Conservation (phyloP, 1,139 yeast species). For the Wickerhamomyces sp. region DNA sequence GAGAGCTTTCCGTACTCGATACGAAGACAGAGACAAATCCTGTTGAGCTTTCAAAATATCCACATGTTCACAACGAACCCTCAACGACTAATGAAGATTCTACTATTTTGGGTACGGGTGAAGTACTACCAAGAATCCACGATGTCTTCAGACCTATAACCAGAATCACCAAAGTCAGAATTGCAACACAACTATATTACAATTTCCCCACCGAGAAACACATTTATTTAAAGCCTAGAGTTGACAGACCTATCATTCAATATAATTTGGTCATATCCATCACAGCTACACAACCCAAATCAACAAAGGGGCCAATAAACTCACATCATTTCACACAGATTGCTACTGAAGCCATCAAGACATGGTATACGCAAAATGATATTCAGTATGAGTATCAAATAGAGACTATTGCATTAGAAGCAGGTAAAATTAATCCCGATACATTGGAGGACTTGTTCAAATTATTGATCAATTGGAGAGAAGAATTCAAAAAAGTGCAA, state of each 20-base stretch:
- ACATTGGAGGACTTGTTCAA: conserved; percentile 16
- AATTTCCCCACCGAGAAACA: conserved; percentile 18
- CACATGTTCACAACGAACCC: conserved; percentile 7
- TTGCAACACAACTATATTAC: conserved; percentile 19
- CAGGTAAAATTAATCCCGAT: conserved; percentile 8
- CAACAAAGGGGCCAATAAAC: not conserved
- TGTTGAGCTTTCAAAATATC: conserved; percentile 32
- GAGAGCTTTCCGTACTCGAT: conserved; percentile 37
- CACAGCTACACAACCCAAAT: conserved; percentile 6
- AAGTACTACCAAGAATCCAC: conserved; percentile 27
- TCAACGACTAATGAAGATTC: conserved; percentile 25
- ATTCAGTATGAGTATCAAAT: conserved; percentile 5
- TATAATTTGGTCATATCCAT: conserved; percentile 27
- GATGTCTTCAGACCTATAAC: conserved; percentile 29
- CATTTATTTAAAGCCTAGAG: conserved; percentile 15
- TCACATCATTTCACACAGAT: conserved; percentile 11
- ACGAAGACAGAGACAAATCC: conserved; percentile 39
- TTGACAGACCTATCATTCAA: conserved; percentile 8
- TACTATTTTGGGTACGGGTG: conserved; percentile 3
- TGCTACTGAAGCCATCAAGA: conserved; percentile 8
- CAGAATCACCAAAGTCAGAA: conserved; percentile 16
- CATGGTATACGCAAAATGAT: conserved; percentile 8
- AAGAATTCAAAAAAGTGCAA: conserved; percentile 12
- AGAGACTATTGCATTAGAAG: conserved; percentile 16
- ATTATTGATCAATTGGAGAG: conserved; percentile 21